Conservation (phyloP, 768 basidiomycete species). For the Neoboletus brunneissimus region DNA sequence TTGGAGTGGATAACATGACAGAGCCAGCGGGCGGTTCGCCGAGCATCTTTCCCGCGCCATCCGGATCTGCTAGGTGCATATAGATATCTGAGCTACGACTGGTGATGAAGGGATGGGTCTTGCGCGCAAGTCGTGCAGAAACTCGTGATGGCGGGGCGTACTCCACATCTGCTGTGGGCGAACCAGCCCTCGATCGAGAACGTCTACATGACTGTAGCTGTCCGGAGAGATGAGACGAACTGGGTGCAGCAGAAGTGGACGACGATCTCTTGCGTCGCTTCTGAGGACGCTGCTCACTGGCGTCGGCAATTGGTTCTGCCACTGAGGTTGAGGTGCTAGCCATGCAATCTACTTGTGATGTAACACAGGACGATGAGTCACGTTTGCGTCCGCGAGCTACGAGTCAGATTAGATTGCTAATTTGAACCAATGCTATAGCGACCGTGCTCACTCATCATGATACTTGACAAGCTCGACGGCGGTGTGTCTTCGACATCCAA, state of each 20-base stretch:
- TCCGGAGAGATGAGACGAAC: conserved; percentile 8
- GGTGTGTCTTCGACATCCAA: conserved; percentile 6
- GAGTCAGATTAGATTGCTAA: conserved; percentile 1
- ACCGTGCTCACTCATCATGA: conserved; percentile 13
- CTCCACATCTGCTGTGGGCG: conserved; percentile 6
- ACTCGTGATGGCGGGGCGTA: conserved; percentile 9
- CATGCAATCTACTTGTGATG: background rate
- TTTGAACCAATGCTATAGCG: background rate
- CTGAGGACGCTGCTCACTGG: conserved; percentile 8
- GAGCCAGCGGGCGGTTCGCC: conserved; percentile 4
- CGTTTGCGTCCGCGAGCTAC: conserved; percentile 23
- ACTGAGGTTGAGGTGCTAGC: background rate
- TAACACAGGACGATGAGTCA: background rate
- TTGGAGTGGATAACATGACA: background rate
- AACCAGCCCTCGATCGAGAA: conserved; percentile 19
- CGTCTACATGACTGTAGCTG: conserved; percentile 12
- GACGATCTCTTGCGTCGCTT: conserved; percentile 23
- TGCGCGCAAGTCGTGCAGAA: conserved; percentile 23
- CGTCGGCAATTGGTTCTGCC: background rate
- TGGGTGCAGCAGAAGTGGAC: conserved; percentile 18
- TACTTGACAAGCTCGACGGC: conserved; percentile 4
- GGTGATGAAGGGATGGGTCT: conserved; percentile 13
- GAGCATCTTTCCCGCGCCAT: conserved; percentile 7
- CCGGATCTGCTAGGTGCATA: conserved; percentile 25
- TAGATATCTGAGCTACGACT: conserved; percentile 28